phyloP scores from a whole-genome alignment of 768 basidiomycete species.

The Leucocoprinus sp. region DNA sequence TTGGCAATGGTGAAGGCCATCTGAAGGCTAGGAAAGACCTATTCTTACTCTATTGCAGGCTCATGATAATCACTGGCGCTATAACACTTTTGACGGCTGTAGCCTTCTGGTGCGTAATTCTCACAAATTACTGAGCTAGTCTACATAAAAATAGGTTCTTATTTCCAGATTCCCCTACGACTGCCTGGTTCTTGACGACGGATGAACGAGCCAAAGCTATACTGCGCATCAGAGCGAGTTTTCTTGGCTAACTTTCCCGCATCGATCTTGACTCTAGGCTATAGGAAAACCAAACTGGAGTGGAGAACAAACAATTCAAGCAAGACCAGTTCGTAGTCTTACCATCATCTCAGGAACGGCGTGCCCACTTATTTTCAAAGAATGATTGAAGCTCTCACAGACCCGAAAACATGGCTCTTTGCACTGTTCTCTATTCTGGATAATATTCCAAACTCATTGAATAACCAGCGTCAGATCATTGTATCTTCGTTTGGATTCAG shows the following conservation, averaged over 20 bases:
- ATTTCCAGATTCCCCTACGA: conserved; percentile 71
- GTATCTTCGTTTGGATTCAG: conserved; percentile 60
- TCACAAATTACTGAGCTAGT: too few relatives aligned
- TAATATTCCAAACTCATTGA: conserved; percentile 58
- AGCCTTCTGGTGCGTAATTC: conserved; percentile 43
- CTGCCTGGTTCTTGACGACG: conserved; percentile 63
- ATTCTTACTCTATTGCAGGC: conserved; percentile 24
- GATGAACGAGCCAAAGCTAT: conserved; percentile 60
- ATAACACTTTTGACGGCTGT: conserved; percentile 47
- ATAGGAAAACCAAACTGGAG: conserved; percentile 69
- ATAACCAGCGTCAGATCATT: conserved; percentile 60
- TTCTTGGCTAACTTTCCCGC: not conserved
- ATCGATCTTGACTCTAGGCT: not conserved
- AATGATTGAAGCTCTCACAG: conserved; percentile 58
- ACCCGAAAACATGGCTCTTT: conserved; percentile 74
- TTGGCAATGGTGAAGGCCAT: conserved; percentile 56
- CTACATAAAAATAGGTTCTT: conserved; percentile 36
- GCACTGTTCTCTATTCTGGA: conserved; percentile 55
- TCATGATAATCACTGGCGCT: conserved; percentile 63
- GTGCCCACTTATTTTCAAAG: conserved; percentile 23
- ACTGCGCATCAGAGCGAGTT: conserved; percentile 48
- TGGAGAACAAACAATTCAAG: conserved; percentile 79
- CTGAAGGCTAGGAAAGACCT: not conserved
- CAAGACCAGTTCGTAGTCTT: conserved; percentile 54
- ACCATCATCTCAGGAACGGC: not conserved